These are phyloP conservation scores for Odontarrhena argentea DNA, from an alignment of 345 rosid species.

Conservation along the genomic window DNA sequence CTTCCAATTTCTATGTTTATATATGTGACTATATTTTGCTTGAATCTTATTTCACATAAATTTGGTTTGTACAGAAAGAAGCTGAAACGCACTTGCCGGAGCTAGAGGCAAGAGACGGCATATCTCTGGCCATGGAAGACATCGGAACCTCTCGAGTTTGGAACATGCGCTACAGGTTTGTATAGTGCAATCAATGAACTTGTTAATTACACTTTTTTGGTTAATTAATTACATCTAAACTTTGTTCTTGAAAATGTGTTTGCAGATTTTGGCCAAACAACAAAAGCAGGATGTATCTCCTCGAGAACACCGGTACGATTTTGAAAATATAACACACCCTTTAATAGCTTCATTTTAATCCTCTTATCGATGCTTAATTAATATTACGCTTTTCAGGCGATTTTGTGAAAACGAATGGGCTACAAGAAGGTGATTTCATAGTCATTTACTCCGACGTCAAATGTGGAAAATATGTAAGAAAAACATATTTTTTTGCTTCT, in stretches of 20 bases:
- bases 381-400: constrained; percentile 53
- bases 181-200: not conserved
- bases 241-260: constrained; percentile 40
- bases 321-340: not conserved
- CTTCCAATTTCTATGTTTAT: constrained; percentile 20
- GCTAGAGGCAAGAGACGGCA: constrained; percentile 94
- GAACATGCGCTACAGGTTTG: constrained; percentile 97
- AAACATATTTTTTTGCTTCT: not conserved
- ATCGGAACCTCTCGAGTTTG: constrained; percentile 94
- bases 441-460: constrained; percentile 92
- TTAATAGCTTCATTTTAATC: not conserved
- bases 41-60: too few relatives aligned
- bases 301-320: constrained; percentile 83
- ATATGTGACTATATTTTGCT: not conserved
- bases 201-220: not conserved
- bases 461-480: constrained; percentile 90
- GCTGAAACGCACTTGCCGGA: constrained; percentile 98
- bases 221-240: not conserved
- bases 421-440: constrained; percentile 98
- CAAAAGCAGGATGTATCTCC: constrained; percentile 99
- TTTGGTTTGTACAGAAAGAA: constrained; percentile 61
- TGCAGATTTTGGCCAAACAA: constrained; percentile 99
- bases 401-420: constrained; percentile 91
- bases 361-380: not conserved
- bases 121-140: constrained; percentile 95